Conservation (phyloP, 1,284 basidiomycete species). For the Ustilago xerochloae region DNA sequence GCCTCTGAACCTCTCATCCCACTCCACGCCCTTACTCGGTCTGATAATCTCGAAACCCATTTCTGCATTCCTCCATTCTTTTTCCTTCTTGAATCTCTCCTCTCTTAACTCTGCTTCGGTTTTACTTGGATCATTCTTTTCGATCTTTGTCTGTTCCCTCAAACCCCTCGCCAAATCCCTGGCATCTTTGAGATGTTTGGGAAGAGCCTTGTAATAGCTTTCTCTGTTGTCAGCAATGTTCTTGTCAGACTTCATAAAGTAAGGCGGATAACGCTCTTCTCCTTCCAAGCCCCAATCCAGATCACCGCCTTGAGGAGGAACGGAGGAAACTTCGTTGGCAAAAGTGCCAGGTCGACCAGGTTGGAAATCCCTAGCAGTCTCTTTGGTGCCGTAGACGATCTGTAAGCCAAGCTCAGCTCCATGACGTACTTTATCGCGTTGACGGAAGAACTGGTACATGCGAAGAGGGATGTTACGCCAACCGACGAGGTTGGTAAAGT, state of each 20-base stretch:
- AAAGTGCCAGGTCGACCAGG: conserved; percentile 30
- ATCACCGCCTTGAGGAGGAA: conserved; percentile 71
- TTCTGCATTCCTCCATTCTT: conserved; percentile 81
- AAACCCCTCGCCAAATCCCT: conserved; percentile 80
- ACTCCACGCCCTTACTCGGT: conserved; percentile 75
- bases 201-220: conserved; percentile 81
- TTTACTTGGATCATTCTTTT: conserved; percentile 81
- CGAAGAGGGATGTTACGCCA: conserved; percentile 87
- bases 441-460: conserved; percentile 92
- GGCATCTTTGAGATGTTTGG: conserved; percentile 78
- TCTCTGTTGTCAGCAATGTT: conserved; percentile 78
- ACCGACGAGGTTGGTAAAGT: conserved; percentile 87
- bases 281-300: conserved; percentile 79
- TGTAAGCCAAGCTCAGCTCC: conserved; percentile 85
- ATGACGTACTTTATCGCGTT: conserved; percentile 79
- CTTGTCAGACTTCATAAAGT: conserved; percentile 74
- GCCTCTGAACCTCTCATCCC: conserved; percentile 80
- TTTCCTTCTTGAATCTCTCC: conserved; percentile 76
- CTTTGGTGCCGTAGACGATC: conserved; percentile 74
- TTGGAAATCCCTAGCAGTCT: conserved; percentile 74
- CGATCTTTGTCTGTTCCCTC: conserved; percentile 86
- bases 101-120: conserved; percentile 84
- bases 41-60: conserved; percentile 82
- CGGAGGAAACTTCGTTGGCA: conserved; percentile 26
- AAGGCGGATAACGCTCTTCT: conserved; percentile 79